These are phyloP conservation scores for Poa annua DNA, from an alignment of 176 grass and related monocot species.

Conservation along the genomic window DNA sequence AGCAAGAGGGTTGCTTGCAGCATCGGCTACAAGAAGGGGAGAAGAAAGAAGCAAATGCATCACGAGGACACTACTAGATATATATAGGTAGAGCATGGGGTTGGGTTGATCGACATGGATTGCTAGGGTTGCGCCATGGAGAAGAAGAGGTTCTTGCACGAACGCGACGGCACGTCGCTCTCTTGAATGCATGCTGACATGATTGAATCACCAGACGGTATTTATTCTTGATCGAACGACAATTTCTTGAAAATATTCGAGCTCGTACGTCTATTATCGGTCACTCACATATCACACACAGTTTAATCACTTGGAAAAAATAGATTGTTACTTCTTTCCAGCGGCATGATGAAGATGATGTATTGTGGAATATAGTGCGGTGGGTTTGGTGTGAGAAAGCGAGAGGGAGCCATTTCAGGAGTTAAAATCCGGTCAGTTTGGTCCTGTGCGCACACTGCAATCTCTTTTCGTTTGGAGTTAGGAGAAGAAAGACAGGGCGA, in stretches of 20 bases:
- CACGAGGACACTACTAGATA: conserved; percentile 2
- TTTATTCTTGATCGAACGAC: background rate
- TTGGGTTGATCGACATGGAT: background rate
- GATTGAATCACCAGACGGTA: conserved; percentile 17
- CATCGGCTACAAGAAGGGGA: background rate
- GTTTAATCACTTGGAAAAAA: background rate
- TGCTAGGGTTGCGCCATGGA: conserved; percentile 13
- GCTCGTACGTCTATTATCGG: too few species aligned
- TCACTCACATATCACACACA: background rate
- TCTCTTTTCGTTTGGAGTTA: background rate
- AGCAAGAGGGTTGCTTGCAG: conserved; percentile 27
- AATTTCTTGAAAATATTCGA: background rate
- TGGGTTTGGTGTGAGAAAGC: conserved; percentile 70
- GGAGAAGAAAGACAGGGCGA: background rate
- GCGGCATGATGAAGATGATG: background rate
- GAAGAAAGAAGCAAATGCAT: background rate
- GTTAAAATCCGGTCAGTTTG: conserved; percentile 29
- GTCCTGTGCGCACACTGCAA: conserved; percentile 7
- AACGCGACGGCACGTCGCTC: conserved; percentile 24
- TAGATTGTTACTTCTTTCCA: background rate
- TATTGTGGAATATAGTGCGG: conserved; percentile 12
- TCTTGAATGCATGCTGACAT: conserved; percentile 27
- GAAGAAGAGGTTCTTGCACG: conserved; percentile 20
- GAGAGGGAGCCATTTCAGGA: conserved; percentile 43
- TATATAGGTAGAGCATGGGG: background rate